Percentiles rank a stretch among this genome's conserved stretches.
Evolutionary conservation across 108 stramenopile species (phyloP).

Genomic region (Schizochytrium sp.): DNA sequence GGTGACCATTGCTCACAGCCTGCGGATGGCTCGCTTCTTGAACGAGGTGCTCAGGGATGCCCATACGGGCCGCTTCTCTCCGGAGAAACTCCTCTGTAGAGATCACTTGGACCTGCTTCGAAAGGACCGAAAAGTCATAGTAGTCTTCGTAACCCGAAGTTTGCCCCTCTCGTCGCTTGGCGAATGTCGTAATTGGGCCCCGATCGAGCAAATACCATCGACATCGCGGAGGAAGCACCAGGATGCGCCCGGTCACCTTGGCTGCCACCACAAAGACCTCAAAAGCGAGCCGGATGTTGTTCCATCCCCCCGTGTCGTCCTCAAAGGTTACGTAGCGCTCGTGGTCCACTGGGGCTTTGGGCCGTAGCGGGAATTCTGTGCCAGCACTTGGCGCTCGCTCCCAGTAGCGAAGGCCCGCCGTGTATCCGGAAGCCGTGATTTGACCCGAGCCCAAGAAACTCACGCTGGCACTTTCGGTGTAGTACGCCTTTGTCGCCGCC

Average conservation of each 20-base stretch:
- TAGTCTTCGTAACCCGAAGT: conserved; percentile 69
- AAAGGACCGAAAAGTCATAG: conserved; percentile 42
- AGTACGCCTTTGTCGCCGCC: no score
- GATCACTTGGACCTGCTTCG: conserved; percentile 64
- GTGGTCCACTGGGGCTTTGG: neutral
- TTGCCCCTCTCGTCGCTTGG: conserved; percentile 10
- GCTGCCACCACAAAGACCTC: conserved; percentile 70
- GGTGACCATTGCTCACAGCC: neutral
- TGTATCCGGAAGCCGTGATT: neutral
- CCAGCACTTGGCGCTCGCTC: neutral
- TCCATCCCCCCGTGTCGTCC: conserved; percentile 42
- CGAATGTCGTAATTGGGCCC: conserved; percentile 28
- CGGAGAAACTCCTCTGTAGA: conserved; percentile 71
- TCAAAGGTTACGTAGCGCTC: conserved; percentile 39
- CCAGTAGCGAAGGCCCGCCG: neutral
- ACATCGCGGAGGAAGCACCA: conserved; percentile 73
- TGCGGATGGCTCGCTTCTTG: neutral
- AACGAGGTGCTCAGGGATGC: neutral
- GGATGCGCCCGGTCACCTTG: conserved; percentile 63
- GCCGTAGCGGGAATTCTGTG: neutral
- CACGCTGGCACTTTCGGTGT: no score
- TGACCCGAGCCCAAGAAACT: neutral
- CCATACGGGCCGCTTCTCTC: conserved; percentile 29
- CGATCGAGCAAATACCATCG: conserved; percentile 63
- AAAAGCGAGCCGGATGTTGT: conserved; percentile 50